Conservation (phyloP, 495 filamentous ascomycete species). For the Aspergillus ellipticus region DNA sequence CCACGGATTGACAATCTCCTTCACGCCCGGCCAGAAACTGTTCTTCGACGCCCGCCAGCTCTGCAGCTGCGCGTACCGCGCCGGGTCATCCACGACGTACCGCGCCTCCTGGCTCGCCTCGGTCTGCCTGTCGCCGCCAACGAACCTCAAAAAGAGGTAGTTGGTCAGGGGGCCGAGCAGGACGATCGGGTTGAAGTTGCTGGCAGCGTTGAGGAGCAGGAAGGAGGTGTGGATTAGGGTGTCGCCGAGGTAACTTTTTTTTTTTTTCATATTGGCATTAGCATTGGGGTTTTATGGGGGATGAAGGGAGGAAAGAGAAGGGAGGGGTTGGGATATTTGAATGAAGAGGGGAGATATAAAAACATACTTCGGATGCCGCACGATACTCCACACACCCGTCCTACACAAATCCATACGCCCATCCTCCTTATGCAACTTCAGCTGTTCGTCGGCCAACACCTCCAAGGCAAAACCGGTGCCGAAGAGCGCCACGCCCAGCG, state of each 20-base stretch:
- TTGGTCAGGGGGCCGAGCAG: conserved; percentile 54
- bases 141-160: conserved; percentile 53
- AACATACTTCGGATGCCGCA: conserved; percentile 60
- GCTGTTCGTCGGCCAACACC: conserved; percentile 51
- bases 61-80: conserved; percentile 49
- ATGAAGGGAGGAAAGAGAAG: too few relatives aligned
- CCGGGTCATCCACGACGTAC: conserved; percentile 40
- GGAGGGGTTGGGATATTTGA: background rate
- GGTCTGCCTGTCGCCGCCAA: conserved; percentile 52
- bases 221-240: conserved; percentile 47
- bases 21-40: conserved; percentile 51
- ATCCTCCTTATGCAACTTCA: conserved; percentile 37
- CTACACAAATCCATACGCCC: conserved; percentile 33
- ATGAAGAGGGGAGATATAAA: conserved; percentile 1
- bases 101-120: conserved; percentile 48
- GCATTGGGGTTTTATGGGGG: conserved; percentile 4
- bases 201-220: conserved; percentile 41
- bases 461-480: conserved; percentile 51
- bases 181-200: conserved; percentile 48
- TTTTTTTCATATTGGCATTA: background rate
- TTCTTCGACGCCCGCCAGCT: conserved; percentile 50
- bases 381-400: conserved; percentile 57
- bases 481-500: conserved; percentile 52
- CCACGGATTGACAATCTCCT: conserved; percentile 51
- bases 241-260: conserved; percentile 54